These are phyloP conservation scores for Chamaenerion angustifolium DNA, from an alignment of 345 rosid genomes.

Conservation along the genomic window DNA sequence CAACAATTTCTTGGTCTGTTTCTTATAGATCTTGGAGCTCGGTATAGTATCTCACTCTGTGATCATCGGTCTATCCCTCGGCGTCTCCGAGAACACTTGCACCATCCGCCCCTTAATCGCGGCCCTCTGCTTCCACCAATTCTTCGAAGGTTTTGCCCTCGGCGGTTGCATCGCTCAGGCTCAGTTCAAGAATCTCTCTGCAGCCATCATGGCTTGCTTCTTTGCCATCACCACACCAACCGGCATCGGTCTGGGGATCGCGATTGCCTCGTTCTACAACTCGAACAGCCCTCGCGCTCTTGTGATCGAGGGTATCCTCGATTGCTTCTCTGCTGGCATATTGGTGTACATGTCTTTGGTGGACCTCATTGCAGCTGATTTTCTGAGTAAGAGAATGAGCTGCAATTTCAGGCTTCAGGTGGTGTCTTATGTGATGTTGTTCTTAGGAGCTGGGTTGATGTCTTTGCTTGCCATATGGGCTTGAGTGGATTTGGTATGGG, in stretches of 20 bases:
- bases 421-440: constrained; percentile 57
- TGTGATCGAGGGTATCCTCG: constrained; percentile 60
- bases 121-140: constrained; percentile 81
- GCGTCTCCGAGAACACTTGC: constrained; percentile 80
- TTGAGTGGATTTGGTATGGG: constrained; percentile 1
- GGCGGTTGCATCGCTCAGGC: constrained; percentile 95
- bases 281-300: constrained; percentile 47
- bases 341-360: constrained; percentile 89
- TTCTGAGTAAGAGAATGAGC: constrained; percentile 79
- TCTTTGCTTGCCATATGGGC: constrained; percentile 78
- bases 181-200: constrained; percentile 31
- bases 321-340: constrained; percentile 79
- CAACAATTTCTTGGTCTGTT: neutral
- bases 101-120: constrained; percentile 73
- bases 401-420: constrained; percentile 68
- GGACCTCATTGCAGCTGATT: constrained; percentile 88
- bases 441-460: constrained; percentile 87
- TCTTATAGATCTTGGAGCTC: constrained; percentile 64
- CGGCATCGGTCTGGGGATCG: constrained; percentile 63
- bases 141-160: constrained; percentile 94
- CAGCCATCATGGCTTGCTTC: constrained; percentile 58
- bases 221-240: constrained; percentile 64
- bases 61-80: constrained; percentile 78
- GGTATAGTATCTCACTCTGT: constrained; percentile 89
- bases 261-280: constrained; percentile 47